These are phyloP conservation scores for Boeremia exigua DNA, from an alignment of 2,329 filamentous ascomycete genomes.

Conservation along the genomic window DNA sequence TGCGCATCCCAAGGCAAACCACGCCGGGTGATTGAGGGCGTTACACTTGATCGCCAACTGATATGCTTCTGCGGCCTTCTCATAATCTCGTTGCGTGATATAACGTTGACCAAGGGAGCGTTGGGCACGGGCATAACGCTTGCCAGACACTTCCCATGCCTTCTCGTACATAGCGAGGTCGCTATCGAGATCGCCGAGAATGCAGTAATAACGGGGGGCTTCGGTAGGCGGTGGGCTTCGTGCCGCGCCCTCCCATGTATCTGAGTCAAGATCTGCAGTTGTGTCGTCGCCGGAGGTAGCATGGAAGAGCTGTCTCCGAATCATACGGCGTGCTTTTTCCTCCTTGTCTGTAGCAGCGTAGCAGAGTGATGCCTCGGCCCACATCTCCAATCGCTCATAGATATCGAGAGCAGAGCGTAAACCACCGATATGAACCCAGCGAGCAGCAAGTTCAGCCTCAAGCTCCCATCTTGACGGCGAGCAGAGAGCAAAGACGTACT, in stretches of 20 bases:
- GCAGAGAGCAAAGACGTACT: constrained; percentile 82
- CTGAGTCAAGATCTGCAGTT: constrained; percentile 51
- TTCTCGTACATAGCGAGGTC: constrained; percentile 78
- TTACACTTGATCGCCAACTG: constrained; percentile 78
- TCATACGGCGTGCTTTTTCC: constrained; percentile 77
- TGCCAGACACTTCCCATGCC: constrained; percentile 84
- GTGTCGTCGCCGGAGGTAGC: constrained; percentile 58
- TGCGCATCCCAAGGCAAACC: constrained; percentile 91
- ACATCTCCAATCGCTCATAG: constrained; percentile 89
- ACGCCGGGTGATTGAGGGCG: constrained; percentile 79
- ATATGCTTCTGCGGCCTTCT: constrained; percentile 78
- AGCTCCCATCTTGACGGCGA: constrained; percentile 92
- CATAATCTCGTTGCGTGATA: constrained; percentile 69
- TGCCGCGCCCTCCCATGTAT: constrained; percentile 70
- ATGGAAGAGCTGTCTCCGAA: constrained; percentile 80
- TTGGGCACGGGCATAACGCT: constrained; percentile 85
- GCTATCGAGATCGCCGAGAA: constrained; percentile 86
- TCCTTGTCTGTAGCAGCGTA: constrained; percentile 80
- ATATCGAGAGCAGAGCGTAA: constrained; percentile 91
- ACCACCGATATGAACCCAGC: constrained; percentile 91
- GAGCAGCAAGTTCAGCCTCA: constrained; percentile 87
- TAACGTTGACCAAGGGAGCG: constrained; percentile 83
- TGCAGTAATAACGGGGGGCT: constrained; percentile 88
- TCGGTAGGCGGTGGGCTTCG: constrained; percentile 76
- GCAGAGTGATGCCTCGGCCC: constrained; percentile 93